Base-by-base conservation (phyloP, 2,329 filamentous ascomycete genomes). In the Blumeriella jaapii region DNA sequence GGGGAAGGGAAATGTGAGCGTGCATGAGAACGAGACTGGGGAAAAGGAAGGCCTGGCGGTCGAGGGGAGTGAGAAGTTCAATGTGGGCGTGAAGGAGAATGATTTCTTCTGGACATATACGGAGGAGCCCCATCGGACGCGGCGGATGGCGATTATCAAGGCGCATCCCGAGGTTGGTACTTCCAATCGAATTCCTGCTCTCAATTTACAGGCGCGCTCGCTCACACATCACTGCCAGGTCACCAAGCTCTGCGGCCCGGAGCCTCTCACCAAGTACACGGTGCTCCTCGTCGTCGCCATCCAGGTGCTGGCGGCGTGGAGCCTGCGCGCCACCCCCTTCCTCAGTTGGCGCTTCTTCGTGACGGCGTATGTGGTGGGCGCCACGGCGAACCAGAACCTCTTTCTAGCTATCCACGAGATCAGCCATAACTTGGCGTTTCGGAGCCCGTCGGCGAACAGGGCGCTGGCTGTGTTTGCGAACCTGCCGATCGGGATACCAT, bases 381-480 rank as follows among this genome's bases (percentile, higher is more conserved):
- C 91, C 18, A 96, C 91, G 0, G 78, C 89, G 36, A 98, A 96
- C 67, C 91, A 98, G 68, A 98, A 98, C 61, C 74, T 96, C 32
- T 98, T 98, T 66, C 77, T 98, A 26, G 86, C 91, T 40, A 98
- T 98, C 55, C 91, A 98, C 64, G 91, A 98, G 63, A 96, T 98
- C 59, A 93, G 85, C 11, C 91, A 98, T 64, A 98, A 98, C 58
- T 69, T 98, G 44, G 91, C 89, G 22, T 96, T 96, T 68, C 76
- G 75, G 48, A 87, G 76, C 16, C 71, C 83, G 1, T 58, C 78
- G 26, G 78, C 76, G 42, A 98, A 98, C 62, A 71, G 91, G 13
- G 56, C 94, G 34, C 70, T 96, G 46, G 91, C 91, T 47, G 82
- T 98, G 42, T 75, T 95, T 56, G 91, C 91, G 42, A 98, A 98